phyloP scores from a whole-genome alignment of 768 basidiomycete species.

The Psilocybe cubensis region DNA sequence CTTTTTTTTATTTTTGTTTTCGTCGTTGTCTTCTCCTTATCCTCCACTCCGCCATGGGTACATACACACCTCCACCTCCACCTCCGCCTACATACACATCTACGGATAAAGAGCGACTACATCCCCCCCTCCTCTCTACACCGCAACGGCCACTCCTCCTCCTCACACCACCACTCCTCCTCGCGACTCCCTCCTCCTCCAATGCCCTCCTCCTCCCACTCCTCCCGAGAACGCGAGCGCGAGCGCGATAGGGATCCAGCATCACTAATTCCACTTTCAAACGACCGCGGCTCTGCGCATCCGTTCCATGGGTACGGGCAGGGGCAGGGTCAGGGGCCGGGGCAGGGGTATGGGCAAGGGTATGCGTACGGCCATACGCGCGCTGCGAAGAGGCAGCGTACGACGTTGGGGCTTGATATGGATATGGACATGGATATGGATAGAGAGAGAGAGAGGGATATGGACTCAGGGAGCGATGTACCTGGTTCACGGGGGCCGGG shows the following conservation, averaged over 20 bases:
- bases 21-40: no score
- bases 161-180: not conserved
- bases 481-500: not conserved
- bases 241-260: conserved; percentile 7
- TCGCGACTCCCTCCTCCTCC: conserved; percentile 16
- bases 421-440: no score
- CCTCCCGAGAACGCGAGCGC: no score
- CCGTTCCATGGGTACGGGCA: no score
- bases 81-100: not conserved
- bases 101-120: conserved; percentile 9
- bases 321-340: no score
- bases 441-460: conserved; percentile 7
- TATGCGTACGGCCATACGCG: conserved; percentile 15
- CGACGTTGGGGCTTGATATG: no score
- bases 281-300: conserved; percentile 22
- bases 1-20: not conserved
- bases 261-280: conserved; percentile 19
- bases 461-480: not conserved
- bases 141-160: conserved; percentile 7
- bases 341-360: conserved; percentile 21
- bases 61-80: no score
- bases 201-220: conserved; percentile 14
- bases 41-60: no score
- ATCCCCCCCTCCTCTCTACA: conserved; percentile 21
- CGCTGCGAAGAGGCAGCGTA: not conserved